Conservation (phyloP, 2,329 filamentous ascomycete genomes). For the Calonectria fujianensis region DNA sequence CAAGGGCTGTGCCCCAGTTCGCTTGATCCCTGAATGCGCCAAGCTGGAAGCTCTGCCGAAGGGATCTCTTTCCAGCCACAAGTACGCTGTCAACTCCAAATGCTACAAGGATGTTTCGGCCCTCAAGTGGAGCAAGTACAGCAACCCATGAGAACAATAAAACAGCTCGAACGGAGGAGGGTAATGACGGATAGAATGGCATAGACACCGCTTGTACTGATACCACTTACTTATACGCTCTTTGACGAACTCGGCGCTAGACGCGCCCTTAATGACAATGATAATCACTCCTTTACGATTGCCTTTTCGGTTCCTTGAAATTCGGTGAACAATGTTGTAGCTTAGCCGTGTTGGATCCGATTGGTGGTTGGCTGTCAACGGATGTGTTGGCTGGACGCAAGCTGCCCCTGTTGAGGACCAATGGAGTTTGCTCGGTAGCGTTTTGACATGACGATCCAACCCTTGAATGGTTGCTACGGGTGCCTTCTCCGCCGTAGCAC, state of each 20-base stretch:
- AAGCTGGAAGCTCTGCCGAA: conserved; percentile 60
- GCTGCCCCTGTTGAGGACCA: not conserved
- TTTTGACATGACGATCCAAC: not conserved
- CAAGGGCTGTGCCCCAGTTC: conserved; percentile 64
- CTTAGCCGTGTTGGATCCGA: not conserved
- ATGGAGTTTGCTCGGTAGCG: not conserved
- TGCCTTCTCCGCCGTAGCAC: not conserved
- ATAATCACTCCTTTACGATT: conserved; percentile 23
- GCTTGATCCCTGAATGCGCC: conserved; percentile 66
- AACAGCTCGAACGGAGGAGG: not conserved
- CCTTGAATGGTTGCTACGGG: not conserved
- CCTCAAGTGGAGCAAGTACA: conserved; percentile 55
- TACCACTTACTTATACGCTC: conserved; percentile 29
- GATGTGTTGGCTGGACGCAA: not conserved
- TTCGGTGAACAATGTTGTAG: not conserved
- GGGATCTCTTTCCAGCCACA: conserved; percentile 62
- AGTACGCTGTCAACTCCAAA: conserved; percentile 60
- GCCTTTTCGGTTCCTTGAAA: not conserved
- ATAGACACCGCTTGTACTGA: conserved; percentile 23
- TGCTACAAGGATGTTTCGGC: conserved; percentile 64
- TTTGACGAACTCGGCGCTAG: conserved; percentile 27
- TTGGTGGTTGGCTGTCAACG: not conserved
- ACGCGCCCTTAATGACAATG: conserved; percentile 25
- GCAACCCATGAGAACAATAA: not conserved
- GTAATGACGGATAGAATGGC: conserved; percentile 13